These are phyloP conservation scores for Salix purpurea DNA, from an alignment of 345 rosid species.

Conservation along the genomic window DNA sequence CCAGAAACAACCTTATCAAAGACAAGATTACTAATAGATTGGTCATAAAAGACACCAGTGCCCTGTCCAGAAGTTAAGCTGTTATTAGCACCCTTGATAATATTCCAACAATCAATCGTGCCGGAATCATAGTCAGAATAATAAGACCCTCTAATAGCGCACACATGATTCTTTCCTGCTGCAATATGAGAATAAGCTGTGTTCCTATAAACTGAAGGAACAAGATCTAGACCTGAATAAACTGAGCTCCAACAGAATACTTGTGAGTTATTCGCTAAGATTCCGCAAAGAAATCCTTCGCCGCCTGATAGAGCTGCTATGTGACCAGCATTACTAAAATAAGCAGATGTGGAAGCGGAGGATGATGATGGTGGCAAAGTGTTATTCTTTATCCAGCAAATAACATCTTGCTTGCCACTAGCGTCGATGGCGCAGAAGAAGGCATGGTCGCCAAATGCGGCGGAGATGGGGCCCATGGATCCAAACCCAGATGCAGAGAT, in stretches of 20 bases:
- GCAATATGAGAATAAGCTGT: constrained; percentile 73
- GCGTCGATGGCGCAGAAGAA: constrained; percentile 98
- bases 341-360: constrained; percentile 26
- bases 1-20: constrained; percentile 66
- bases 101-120: constrained; percentile 75
- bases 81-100: constrained; percentile 30
- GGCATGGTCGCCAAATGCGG: constrained; percentile 69
- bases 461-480: constrained; percentile 76
- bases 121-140: constrained; percentile 67
- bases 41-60: constrained; percentile 34
- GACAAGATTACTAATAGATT: constrained; percentile 41
- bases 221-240: constrained; percentile 55
- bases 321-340: constrained; percentile 34
- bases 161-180: constrained; percentile 74
- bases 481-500: constrained; percentile 60
- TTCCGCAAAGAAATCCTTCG: constrained; percentile 73
- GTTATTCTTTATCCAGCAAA: constrained; percentile 72
- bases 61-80: constrained; percentile 39
- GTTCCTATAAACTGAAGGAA: constrained; percentile 45
- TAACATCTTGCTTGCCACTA: constrained; percentile 69
- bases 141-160: constrained; percentile 86
- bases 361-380: constrained; percentile 35
- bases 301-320: constrained; percentile 79
- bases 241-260: constrained; percentile 61
- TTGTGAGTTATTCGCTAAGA: constrained; percentile 61